Evolutionary conservation across 257 asterid species (phyloP).

Genomic region (Penstemon davidsonii): DNA sequence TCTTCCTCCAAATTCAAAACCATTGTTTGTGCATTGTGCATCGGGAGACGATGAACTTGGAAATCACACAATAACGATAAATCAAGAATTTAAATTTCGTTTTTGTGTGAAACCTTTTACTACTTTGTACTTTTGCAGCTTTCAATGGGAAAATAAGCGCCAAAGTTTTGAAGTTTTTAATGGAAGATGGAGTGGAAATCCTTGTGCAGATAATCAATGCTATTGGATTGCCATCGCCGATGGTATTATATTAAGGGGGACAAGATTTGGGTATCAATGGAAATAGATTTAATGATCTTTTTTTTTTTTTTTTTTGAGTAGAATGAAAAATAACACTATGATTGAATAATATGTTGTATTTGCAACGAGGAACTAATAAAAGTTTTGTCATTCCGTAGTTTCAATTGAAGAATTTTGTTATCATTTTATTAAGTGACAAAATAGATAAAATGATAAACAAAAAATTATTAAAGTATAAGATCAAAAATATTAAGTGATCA

Average conservation of each 20-base stretch:
- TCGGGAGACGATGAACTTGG: neutral
- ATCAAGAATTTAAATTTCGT: neutral
- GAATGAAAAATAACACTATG: too few species aligned
- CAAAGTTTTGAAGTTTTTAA: neutral
- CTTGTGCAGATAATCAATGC: neutral
- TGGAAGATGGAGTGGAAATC: neutral
- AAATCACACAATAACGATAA: neutral
- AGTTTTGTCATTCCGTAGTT: too few species aligned
- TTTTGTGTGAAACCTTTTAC: neutral
- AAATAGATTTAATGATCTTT: too few species aligned
- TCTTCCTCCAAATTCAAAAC: neutral
- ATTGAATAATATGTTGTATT: too few species aligned
- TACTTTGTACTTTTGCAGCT: neutral
- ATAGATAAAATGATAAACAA: too few species aligned
- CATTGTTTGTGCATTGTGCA: neutral
- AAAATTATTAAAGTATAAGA: too few species aligned
- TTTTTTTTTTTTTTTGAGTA: too few species aligned
- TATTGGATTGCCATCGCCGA: neutral
- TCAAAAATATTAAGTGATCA: too few species aligned
- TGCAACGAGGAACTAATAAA: too few species aligned
- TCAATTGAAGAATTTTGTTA: too few species aligned
- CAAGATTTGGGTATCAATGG: too few species aligned
- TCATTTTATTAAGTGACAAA: too few species aligned
- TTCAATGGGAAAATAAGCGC: neutral
- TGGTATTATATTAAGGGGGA: neutral